Percentiles rank a stretch among this genome's conserved stretches.
Conservation (phyloP, 2,329 filamentous ascomycete genomes). For the Passalora sequoiae region DNA sequence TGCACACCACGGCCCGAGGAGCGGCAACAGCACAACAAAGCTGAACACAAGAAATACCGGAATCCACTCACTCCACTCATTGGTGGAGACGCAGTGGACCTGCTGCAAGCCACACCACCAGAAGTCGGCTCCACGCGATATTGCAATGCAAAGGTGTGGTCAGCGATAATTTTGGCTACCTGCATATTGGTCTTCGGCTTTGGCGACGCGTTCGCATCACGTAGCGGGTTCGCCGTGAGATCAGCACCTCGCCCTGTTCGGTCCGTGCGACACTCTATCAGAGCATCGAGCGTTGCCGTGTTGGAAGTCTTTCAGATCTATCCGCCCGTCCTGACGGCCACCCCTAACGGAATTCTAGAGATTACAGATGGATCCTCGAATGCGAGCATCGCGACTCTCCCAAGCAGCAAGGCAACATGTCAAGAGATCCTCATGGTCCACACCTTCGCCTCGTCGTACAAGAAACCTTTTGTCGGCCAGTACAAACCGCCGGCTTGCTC, state of each 20-base stretch:
- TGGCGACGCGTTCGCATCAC: constrained; percentile 1
- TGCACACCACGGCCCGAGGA: constrained; percentile 8
- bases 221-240: neutral
- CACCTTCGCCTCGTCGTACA: constrained; percentile 67
- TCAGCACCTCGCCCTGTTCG: neutral
- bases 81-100: constrained; percentile 13
- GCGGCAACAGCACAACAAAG: constrained; percentile 6
- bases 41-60: constrained; percentile 6
- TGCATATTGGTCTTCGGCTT: constrained; percentile 9
- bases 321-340: constrained; percentile 56
- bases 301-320: constrained; percentile 66
- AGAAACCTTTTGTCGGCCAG: constrained; percentile 64
- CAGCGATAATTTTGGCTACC: constrained; percentile 10
- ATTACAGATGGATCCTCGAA: constrained; percentile 34
- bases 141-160: constrained; percentile 5
- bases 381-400: constrained; percentile 26
- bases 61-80: constrained; percentile 7
- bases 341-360: constrained; percentile 33
- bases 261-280: constrained; percentile 9
- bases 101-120: constrained; percentile 11
- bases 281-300: constrained; percentile 27
- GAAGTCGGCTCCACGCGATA: constrained; percentile 2
- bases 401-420: constrained; percentile 37
- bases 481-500: constrained; percentile 63
- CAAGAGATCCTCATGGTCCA: constrained; percentile 62